Evolutionary conservation across 2,329 filamentous ascomycete genomes (phyloP), one percentile per base, ranked within the genome.

Genomic region (Fusarium compactum): DNA sequence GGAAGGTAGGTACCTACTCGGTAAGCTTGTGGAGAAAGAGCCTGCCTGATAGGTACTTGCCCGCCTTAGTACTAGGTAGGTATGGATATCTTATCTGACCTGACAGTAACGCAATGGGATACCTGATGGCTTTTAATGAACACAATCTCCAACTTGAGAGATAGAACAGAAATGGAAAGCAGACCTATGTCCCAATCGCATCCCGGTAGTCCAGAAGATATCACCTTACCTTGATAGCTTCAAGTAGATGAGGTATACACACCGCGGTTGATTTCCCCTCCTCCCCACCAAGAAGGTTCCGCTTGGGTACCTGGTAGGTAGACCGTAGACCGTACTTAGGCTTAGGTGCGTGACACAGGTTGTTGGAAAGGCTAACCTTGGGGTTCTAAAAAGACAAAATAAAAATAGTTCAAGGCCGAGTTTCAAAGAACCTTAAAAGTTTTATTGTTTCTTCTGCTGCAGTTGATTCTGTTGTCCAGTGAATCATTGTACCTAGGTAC

Each of bases 251-350:
- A 38, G 18, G 34, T 38, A 38, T n/a, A n/a, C 18, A 38, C n/a
- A 38, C 18, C 34, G 10, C 34, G 16, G 47, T 51, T 22, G 30
- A 16, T 41, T 62, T 53, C 50, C 58, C 61, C 51, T 64, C 50
- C 32, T 50, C 61, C 51, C 61, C 50, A 64, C 61, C 20, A 60
- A 57, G 25, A 60, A 57, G 32, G 32, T 56, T 45, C 50, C 38
- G 48, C 18, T 25, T 24, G 18, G 30, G 40, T 47, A 44, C 22
- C 18, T 30, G 34, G 46, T 22, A 47, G 46, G 46, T 24, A 43
- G 18, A 38, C 34, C 34, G 18, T 38, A 38, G 10, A n/a, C 34
- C 18, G 18, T 18, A 38, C 34, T 10, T 38, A 38, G 34, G 34
- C 34, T 10, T 38, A 38, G 34, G 34, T 38, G 34, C 34, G 34